Conservation (phyloP, 2,329 filamentous ascomycete species). For the Xylaria hypoxylon region DNA sequence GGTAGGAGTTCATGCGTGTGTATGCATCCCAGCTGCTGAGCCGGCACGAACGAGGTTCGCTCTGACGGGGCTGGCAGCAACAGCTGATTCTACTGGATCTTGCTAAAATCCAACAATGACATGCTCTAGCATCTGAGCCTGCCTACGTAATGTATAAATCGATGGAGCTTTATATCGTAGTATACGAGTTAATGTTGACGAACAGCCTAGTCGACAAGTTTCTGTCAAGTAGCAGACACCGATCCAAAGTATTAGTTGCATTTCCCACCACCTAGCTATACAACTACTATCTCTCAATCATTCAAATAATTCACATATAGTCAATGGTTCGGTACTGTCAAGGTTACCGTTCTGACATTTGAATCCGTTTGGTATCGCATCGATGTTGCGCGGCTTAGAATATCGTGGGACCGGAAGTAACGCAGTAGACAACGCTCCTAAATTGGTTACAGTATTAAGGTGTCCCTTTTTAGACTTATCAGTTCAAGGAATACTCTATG, state of each 20-base stretch:
- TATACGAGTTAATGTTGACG: neutral
- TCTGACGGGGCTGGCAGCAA: neutral
- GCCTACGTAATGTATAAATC: neutral
- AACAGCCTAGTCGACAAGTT: neutral
- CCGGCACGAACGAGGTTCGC: neutral
- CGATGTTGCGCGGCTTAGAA: too few relatives aligned
- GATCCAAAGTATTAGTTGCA: too few relatives aligned
- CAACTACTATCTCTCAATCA: neutral
- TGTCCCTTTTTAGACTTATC: too few relatives aligned
- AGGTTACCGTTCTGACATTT: too few relatives aligned
- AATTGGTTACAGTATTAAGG: too few relatives aligned
- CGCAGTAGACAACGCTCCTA: too few relatives aligned
- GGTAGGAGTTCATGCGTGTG: constrained; percentile 1
- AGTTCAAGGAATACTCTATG: too few relatives aligned
- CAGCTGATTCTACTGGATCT: neutral
- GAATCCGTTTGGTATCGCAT: too few relatives aligned
- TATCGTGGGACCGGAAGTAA: too few relatives aligned
- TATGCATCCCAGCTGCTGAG: constrained; percentile 4
- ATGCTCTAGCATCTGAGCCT: neutral
- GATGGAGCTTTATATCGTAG: neutral
- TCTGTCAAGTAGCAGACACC: neutral
- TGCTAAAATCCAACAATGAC: too few relatives aligned
- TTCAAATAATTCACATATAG: neutral
- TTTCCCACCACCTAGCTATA: neutral
- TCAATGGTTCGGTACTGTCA: too few relatives aligned